Evolutionary conservation across 2,329 filamentous ascomycete species (phyloP), one percentile per base, ranked within the genome.

Genomic region (Tolypocladium guangdongense): DNA sequence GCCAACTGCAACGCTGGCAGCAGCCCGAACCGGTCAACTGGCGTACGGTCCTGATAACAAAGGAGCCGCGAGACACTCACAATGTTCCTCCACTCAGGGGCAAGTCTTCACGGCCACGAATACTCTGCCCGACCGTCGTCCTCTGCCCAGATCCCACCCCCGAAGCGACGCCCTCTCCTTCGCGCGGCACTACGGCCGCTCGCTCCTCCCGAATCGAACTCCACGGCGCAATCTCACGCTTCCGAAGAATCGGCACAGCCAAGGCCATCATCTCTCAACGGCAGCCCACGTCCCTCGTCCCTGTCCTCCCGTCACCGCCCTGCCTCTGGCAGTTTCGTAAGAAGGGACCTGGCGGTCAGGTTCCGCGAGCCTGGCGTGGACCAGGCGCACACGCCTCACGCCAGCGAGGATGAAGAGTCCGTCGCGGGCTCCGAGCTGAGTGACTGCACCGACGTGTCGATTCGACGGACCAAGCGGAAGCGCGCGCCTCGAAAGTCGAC

Each of bases 51-150:
- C 16, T 2, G 27, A 32, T 32, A 4, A 6, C 27, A n/a, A 14
- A 6, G 43, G 27, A 27, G 33, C 43, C 24, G 16, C 27, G 43
- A 18, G 46, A 22, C 32, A 20, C 46, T 33, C 32, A n/a, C 37
- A 27, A 83, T 83, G 80, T 80, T 83, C 62, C 68, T 83, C 36
- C 80, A 83, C 61, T 73, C 78, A 20, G 80, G 78, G 47, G 80
- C 80, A 50, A 77, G 78, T 66, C 71, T 83, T 22, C 79, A 83
- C 62, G 80, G 79, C 64, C 80, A 82, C 62, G 78, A 82, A 63
- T 82, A 78, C 60, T 80, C 78, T 33, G 66, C 67, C 54, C 66
- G 67, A 46, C 62, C 66, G 52, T 54, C 66, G 27, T 59, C 66
- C 4, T 41, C 53, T n/a, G 52, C 41, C 18, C 62, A 63, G 39